Percentiles rank a stretch among this genome's conserved stretches.
Conservation (phyloP, 2,329 filamentous ascomycete species). For the Cercospora canescens region DNA sequence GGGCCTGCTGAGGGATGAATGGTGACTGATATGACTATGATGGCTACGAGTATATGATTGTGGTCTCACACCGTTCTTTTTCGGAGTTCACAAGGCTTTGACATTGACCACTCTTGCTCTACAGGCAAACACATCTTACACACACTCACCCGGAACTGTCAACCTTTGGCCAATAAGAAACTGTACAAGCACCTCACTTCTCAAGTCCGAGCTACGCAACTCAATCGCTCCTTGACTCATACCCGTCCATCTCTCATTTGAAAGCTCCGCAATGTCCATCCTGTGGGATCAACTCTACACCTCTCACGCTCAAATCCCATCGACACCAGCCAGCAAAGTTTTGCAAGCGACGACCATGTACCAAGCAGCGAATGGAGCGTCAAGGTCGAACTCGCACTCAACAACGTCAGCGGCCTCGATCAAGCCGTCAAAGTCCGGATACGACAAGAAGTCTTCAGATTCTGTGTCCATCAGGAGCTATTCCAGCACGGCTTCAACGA, state of each 20-base stretch:
- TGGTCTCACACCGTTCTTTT: neutral
- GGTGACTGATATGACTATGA: constrained; percentile 7
- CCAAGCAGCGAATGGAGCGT: constrained; percentile 11
- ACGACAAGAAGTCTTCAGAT: neutral
- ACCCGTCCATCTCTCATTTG: neutral
- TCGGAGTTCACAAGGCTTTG: neutral
- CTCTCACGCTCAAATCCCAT: constrained; percentile 4
- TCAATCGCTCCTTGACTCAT: neutral
- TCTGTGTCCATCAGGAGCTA: constrained; percentile 9
- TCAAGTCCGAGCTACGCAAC: neutral
- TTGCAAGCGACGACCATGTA: constrained; percentile 15
- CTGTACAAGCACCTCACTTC: neutral
- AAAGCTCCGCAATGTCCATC: constrained; percentile 5
- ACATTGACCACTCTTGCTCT: neutral
- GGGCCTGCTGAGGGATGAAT: neutral
- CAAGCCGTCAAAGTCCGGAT: neutral
- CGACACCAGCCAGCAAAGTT: neutral
- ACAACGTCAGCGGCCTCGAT: neutral
- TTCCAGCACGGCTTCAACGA: constrained; percentile 11
- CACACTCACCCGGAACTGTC: neutral
- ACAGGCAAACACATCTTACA: neutral
- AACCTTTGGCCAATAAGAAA: neutral
- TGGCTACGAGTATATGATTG: constrained; percentile 1
- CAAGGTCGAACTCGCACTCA: neutral
- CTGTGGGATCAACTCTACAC: constrained; percentile 18